phyloP scores from a whole-genome alignment of 257 asterid species.

The Oldenlandia corymbosa region DNA sequence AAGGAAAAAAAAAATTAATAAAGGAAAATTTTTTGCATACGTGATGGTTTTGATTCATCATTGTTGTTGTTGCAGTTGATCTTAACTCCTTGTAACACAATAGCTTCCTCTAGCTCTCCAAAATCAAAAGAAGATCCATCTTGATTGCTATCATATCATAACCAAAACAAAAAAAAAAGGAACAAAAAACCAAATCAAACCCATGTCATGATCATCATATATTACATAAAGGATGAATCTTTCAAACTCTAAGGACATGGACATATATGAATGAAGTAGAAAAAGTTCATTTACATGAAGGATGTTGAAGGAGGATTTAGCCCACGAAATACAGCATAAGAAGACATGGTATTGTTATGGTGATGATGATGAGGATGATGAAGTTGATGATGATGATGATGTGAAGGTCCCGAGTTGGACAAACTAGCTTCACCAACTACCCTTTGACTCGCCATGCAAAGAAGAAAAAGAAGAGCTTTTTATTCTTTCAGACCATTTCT shows the following conservation, averaged over 20 bases:
- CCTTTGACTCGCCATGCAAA: slow-evolving; percentile 84
- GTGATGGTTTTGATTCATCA: slow-evolving; percentile 68
- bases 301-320: slow-evolving; percentile 42
- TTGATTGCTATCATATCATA: slow-evolving; percentile 62
- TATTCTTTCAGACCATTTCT: slow-evolving; percentile 35
- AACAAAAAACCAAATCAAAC: slow-evolving; percentile 7
- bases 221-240: not conserved
- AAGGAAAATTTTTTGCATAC: slow-evolving; percentile 27
- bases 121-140: slow-evolving; percentile 70
- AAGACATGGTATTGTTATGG: slow-evolving; percentile 35
- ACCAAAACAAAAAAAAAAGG: too few species aligned
- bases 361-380: too few species aligned
- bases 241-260: not conserved
- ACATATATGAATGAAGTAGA: slow-evolving; percentile 11
- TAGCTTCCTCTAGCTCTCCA: slow-evolving; percentile 91
- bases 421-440: slow-evolving; percentile 50
- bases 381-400: slow-evolving; percentile 26
- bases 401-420: slow-evolving; percentile 44
- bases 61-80: too few species aligned
- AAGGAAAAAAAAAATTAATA: too few species aligned
- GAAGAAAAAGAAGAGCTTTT: not conserved
- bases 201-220: slow-evolving; percentile 20
- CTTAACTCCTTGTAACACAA: slow-evolving; percentile 61
- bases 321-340: slow-evolving; percentile 56
- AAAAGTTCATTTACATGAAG: slow-evolving; percentile 65